Base-by-base conservation (phyloP, 2,329 filamentous ascomycete species). In the Curvularia spicifera region DNA sequence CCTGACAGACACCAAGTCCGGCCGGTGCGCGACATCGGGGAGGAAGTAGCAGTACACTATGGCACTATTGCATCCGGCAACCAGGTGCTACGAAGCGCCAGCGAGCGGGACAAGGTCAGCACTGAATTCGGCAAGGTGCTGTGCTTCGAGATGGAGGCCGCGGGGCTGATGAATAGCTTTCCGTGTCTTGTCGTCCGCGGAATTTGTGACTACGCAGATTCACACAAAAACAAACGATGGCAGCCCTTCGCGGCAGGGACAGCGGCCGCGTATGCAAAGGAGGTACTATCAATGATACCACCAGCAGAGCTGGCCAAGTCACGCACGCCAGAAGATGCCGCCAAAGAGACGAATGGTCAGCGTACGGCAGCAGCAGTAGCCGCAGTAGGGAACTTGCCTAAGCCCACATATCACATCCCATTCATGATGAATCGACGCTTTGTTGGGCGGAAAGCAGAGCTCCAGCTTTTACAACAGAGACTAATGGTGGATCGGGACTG, bases 11-110 rank as follows among this genome's bases (percentile, higher is more conserved):
- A 51, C 29, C 15, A 40, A 13, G n/a, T 20, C 5, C 48, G 48
- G 18, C 22, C n/a, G n/a, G 26, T 28, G 10, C 44, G 44, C 26
- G n/a, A 20, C 2, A 15, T 31, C 6, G 18, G n/a, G 2, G 44
- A 45, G 42, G 49, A 57, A 7, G 68, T 74, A 44, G 56, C 24
- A 0, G 55, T 81, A 1, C 75, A 79, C 49, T 65, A 81, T 29
- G 79, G 80, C 0, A 53, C 61, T 1, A 70, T 81, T 0, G 79
- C 72, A 5, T 81, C 78, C 0, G 78, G 75, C 13, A 76, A 81
- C 53, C 72, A 66, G 1, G 77, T 82, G 0, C 76, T 82, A 58
- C 79, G 76, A 53, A 76, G 74, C 8, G 78, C 72, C 0, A 45
- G 64, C 10, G 59, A 74, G 15, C 71, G 79, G 8, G 79, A 82